These are phyloP conservation scores for Saccharomycopsis fibuligera DNA, from an alignment of 805 yeast species.

Conservation along the genomic window DNA sequence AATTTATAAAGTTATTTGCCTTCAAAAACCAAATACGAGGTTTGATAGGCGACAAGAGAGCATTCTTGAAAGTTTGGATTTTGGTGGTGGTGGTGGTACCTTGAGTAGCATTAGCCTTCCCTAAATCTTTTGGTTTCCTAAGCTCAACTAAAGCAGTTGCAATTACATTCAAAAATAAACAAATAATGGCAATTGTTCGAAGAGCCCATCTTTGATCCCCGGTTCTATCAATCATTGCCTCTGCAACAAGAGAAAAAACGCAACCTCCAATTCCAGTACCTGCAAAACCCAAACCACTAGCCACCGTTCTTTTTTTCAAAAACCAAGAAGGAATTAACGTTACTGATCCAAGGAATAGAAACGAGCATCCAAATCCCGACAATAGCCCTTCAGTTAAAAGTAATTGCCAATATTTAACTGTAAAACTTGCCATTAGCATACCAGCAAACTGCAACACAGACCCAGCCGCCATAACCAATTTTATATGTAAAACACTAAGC, in stretches of 20 bases:
- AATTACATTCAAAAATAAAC: constrained; percentile 33
- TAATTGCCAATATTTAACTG: constrained; percentile 43
- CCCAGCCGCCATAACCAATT: constrained; percentile 30
- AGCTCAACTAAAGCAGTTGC: constrained; percentile 41
- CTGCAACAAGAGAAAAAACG: constrained; percentile 35
- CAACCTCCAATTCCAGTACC: constrained; percentile 54
- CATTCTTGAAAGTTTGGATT: constrained; percentile 22
- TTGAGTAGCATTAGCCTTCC: constrained; percentile 13
- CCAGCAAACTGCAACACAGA: constrained; percentile 39
- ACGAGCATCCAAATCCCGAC: constrained; percentile 43
- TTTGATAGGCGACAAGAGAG: constrained; percentile 33
- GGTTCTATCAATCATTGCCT: constrained; percentile 35
- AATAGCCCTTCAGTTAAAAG: constrained; percentile 48
- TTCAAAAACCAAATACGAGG: constrained; percentile 25
- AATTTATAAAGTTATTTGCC: constrained; percentile 30
- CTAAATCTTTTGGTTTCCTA: constrained; percentile 30
- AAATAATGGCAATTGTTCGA: constrained; percentile 37
- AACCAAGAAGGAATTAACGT: constrained; percentile 52
- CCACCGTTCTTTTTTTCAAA: constrained; percentile 39
- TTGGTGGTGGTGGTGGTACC: background rate
- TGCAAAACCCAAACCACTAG: constrained; percentile 42
- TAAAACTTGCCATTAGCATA: constrained; percentile 45
- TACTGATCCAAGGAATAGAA: constrained; percentile 46
- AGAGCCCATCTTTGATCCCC: constrained; percentile 43
- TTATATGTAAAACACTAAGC: constrained; percentile 4